Conservation (phyloP, 352 stramenopile species). For the Porosira glacialis region DNA sequence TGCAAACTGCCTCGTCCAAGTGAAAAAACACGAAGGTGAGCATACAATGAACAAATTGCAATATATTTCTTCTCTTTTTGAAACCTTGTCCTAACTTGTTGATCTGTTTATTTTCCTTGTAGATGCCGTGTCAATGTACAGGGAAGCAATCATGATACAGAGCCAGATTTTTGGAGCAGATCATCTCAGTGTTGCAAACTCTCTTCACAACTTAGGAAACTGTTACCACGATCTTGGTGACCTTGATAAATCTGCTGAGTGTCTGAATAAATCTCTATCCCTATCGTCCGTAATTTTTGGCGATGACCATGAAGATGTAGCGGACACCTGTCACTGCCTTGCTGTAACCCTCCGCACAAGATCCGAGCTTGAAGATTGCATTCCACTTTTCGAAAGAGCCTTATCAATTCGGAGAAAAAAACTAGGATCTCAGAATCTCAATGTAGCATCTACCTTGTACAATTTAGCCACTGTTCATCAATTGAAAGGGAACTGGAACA, state of each 20-base stretch:
- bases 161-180: constrained; percentile 54
- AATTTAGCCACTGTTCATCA: constrained; percentile 43
- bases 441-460: constrained; percentile 51
- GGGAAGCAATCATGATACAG: constrained; percentile 68
- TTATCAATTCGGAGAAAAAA: constrained; percentile 54
- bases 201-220: constrained; percentile 68
- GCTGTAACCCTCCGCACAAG: constrained; percentile 43
- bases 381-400: constrained; percentile 50
- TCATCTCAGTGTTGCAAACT: constrained; percentile 62
- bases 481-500: constrained; percentile 55
- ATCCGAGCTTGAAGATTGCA: constrained; percentile 52
- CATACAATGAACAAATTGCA: not conserved
- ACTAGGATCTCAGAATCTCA: constrained; percentile 44
- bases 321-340: constrained; percentile 57
- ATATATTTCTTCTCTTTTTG: constrained; percentile 3
- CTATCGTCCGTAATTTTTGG: constrained; percentile 42
- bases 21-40: constrained; percentile 50
- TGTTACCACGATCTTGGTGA: constrained; percentile 54
- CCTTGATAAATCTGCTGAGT: constrained; percentile 57
- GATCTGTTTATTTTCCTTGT: constrained; percentile 2
- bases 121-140: constrained; percentile 60
- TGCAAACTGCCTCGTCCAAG: constrained; percentile 55
- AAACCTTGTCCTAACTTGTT: not conserved
- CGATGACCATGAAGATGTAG: constrained; percentile 58
- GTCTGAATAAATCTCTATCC: constrained; percentile 46